phyloP scores from a whole-genome alignment of 208 protist species.

The Crithidia sp. region DNA sequence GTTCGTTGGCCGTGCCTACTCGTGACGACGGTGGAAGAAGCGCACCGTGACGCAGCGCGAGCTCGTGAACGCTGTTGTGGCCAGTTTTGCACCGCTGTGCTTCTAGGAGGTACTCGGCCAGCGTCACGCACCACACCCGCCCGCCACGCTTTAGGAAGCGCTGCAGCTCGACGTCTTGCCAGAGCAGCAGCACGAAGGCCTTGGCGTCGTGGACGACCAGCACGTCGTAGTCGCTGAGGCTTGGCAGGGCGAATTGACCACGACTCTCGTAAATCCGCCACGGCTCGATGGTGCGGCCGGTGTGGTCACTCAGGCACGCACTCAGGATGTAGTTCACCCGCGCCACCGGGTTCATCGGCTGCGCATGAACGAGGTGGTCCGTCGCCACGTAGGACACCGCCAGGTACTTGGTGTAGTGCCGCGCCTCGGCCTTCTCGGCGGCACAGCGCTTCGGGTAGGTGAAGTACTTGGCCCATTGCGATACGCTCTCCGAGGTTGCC shows the following conservation, averaged over 20 bases:
- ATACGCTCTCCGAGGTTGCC: constrained; percentile 39
- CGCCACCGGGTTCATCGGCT: constrained; percentile 63
- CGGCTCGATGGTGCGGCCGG: constrained; percentile 62
- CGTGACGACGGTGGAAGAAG: constrained; percentile 57
- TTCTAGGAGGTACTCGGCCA: constrained; percentile 84
- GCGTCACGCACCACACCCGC: constrained; percentile 86
- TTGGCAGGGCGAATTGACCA: constrained; percentile 66
- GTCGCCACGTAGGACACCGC: constrained; percentile 73
- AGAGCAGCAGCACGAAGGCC: constrained; percentile 65
- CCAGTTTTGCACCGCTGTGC: constrained; percentile 69
- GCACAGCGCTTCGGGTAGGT: constrained; percentile 38
- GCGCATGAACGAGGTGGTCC: constrained; percentile 60
- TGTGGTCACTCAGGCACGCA: constrained; percentile 57
- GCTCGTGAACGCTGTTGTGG: constrained; percentile 52
- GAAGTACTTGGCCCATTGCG: constrained; percentile 64
- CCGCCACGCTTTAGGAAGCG: constrained; percentile 78
- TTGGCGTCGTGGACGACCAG: constrained; percentile 85
- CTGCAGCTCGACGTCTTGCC: constrained; percentile 64
- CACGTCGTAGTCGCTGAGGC: constrained; percentile 68
- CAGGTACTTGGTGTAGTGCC: constrained; percentile 65
- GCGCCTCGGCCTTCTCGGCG: constrained; percentile 54
- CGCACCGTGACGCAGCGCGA: constrained; percentile 66
- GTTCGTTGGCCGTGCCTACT: constrained; percentile 45
- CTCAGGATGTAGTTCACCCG: constrained; percentile 65
- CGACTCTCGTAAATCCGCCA: constrained; percentile 61